phyloP scores from a whole-genome alignment of 2,329 filamentous ascomycete species.

The Diaporthe aspalathi region DNA sequence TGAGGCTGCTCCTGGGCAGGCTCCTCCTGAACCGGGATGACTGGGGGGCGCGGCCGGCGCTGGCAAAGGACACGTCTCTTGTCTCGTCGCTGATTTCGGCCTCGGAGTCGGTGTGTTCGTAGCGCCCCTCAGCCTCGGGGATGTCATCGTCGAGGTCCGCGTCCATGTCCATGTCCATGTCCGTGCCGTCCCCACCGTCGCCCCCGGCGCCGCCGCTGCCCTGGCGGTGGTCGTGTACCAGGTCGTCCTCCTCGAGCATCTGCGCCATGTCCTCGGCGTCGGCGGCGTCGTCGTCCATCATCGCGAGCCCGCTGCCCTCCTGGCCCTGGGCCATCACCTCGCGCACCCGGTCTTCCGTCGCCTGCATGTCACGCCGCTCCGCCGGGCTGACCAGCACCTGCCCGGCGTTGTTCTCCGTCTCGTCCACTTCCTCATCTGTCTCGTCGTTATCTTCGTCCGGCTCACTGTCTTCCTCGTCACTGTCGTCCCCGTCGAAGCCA shows the following conservation, averaged over 20 bases:
- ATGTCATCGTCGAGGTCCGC: slow-evolving; percentile 79
- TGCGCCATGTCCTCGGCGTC: slow-evolving; percentile 68
- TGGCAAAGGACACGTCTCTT: slow-evolving; percentile 47
- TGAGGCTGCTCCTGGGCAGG: slow-evolving; percentile 39
- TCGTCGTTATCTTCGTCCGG: slow-evolving; percentile 57
- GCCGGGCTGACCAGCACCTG: slow-evolving; percentile 46
- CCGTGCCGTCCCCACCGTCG: slow-evolving; percentile 45
- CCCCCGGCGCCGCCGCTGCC: slow-evolving; percentile 37
- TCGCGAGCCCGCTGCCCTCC: slow-evolving; percentile 56
- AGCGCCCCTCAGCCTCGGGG: slow-evolving; percentile 72
- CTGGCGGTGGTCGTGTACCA: slow-evolving; percentile 51
- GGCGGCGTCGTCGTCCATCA: slow-evolving; percentile 63
- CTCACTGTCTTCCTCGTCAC: slow-evolving; percentile 55
- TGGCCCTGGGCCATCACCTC: slow-evolving; percentile 66
- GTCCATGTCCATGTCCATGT: slow-evolving; percentile 68
- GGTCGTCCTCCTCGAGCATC: slow-evolving; percentile 73
- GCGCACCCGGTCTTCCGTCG: slow-evolving; percentile 71
- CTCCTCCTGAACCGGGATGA: slow-evolving; percentile 36
- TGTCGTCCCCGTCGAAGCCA: slow-evolving; percentile 59
- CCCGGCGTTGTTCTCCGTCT: slow-evolving; percentile 45
- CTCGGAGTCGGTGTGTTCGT: slow-evolving; percentile 84
- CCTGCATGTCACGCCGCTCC: slow-evolving; percentile 57
- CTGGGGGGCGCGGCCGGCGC: slow-evolving; percentile 35
- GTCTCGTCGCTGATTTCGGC: slow-evolving; percentile 64
- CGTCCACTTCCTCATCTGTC: slow-evolving; percentile 52